Evolutionary conservation across 2,329 filamentous ascomycete species (phyloP).

Genomic region (Trichoderma semiorbis): DNA sequence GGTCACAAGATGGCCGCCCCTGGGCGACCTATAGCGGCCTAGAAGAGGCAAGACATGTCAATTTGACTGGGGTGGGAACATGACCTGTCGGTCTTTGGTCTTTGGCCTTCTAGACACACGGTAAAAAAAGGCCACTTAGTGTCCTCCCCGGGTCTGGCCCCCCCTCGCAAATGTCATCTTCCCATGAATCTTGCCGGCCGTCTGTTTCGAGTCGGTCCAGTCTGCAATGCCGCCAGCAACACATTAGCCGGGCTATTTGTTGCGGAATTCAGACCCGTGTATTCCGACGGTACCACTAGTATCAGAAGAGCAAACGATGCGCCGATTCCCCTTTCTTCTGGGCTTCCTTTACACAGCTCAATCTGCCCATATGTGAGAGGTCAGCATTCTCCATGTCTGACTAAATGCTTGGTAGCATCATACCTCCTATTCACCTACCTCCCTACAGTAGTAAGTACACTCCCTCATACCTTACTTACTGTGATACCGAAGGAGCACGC

Average conservation of each 20-base stretch:
- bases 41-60: conserved; percentile 3
- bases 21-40: neutral
- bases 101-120: neutral
- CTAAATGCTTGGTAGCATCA: neutral
- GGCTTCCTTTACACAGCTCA: neutral
- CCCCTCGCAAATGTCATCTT: neutral
- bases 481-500: neutral
- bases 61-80: neutral
- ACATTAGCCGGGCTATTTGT: neutral
- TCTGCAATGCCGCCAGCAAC: neutral
- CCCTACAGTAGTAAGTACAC: neutral
- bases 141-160: neutral
- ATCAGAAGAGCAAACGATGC: conserved; percentile 5
- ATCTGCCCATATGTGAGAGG: neutral
- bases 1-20: conserved; percentile 9
- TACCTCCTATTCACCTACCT: neutral
- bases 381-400: neutral
- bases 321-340: neutral
- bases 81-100: neutral
- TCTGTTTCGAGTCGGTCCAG: neutral
- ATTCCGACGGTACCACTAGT: conserved; percentile 4
- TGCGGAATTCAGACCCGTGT: neutral
- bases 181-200: neutral
- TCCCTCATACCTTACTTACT: neutral
- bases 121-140: neutral